Conservation (phyloP, 805 yeast species). For the Kodamaea kakaduensis region DNA sequence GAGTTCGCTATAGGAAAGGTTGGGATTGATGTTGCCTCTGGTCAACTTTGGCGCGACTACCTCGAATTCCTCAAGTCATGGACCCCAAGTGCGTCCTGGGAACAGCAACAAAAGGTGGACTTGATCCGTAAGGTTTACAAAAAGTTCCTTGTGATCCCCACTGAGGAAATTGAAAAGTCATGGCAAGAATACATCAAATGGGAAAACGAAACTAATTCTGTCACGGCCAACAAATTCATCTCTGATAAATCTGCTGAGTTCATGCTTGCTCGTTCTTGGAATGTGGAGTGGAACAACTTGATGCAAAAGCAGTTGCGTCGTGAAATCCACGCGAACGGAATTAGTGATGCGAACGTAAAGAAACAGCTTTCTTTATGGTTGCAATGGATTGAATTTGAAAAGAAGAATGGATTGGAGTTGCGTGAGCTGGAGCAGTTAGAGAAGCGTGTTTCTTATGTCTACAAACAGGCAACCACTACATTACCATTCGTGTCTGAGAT, state of each 20-base stretch:
- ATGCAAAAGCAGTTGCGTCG: constrained; percentile 48
- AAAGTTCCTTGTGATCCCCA: constrained; percentile 69
- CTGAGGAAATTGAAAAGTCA: constrained; percentile 64
- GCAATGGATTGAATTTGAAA: constrained; percentile 79
- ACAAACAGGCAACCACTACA: constrained; percentile 60
- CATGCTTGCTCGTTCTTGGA: constrained; percentile 80
- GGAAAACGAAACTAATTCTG: constrained; percentile 71
- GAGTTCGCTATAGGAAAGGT: constrained; percentile 76
- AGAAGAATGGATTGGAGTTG: constrained; percentile 60
- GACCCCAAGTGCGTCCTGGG: constrained; percentile 80
- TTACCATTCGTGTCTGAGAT: constrained; percentile 65
- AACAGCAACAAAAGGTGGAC: constrained; percentile 76
- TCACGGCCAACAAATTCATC: constrained; percentile 80
- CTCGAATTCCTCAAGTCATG: constrained; percentile 72
- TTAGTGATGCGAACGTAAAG: constrained; percentile 20
- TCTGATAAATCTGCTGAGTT: constrained; percentile 79
- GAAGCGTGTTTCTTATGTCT: constrained; percentile 66
- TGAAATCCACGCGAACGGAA: constrained; percentile 27
- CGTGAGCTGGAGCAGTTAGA: constrained; percentile 43
- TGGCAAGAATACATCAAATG: constrained; percentile 82
- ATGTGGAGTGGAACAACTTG: constrained; percentile 62
- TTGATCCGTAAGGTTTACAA: constrained; percentile 69
- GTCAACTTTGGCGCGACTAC: constrained; percentile 77
- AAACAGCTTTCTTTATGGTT: constrained; percentile 58
- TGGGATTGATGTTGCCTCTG: constrained; percentile 72